These are phyloP conservation scores for Microbotryum intermedium DNA, from an alignment of 1,284 basidiomycete genomes.

Conservation along the genomic window DNA sequence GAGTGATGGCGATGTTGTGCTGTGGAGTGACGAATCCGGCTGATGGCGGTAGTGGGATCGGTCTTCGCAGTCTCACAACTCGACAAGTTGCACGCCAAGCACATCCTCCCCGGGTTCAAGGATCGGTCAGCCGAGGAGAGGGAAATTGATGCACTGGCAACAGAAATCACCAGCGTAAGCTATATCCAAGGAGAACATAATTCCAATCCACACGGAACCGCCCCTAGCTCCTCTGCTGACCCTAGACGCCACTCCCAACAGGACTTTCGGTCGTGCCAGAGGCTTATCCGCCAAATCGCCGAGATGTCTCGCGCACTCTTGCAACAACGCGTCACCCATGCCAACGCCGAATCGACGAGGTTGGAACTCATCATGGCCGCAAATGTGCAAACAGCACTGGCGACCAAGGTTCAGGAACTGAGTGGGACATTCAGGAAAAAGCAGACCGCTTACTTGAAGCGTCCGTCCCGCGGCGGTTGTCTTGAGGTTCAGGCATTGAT, in stretches of 20 bases:
- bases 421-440: conserved; percentile 93
- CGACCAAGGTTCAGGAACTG: conserved; percentile 86
- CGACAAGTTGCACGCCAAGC: conserved; percentile 90
- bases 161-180: conserved; percentile 74
- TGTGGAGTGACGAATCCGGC: neutral
- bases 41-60: neutral
- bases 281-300: conserved; percentile 63
- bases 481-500: neutral
- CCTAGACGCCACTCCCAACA: conserved; percentile 38
- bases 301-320: conserved; percentile 31
- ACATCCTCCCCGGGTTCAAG: conserved; percentile 88
- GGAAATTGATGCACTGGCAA: conserved; percentile 80
- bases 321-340: conserved; percentile 17
- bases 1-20: conserved; percentile 37
- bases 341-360: conserved; percentile 41
- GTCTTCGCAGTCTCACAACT: conserved; percentile 58
- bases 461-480: conserved; percentile 50
- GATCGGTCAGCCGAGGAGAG: conserved; percentile 88
- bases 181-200: neutral
- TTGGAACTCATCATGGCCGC: conserved; percentile 60
- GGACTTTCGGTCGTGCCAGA: conserved; percentile 59
- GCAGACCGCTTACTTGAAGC: conserved; percentile 94
- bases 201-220: neutral
- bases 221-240: neutral
- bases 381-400: conserved; percentile 94